Percentiles rank a stretch among this genome's conserved stretches.
phyloP scores from a whole-genome alignment of 2,329 filamentous ascomycete genomes.

The Zymoseptoria pseudotritici region DNA sequence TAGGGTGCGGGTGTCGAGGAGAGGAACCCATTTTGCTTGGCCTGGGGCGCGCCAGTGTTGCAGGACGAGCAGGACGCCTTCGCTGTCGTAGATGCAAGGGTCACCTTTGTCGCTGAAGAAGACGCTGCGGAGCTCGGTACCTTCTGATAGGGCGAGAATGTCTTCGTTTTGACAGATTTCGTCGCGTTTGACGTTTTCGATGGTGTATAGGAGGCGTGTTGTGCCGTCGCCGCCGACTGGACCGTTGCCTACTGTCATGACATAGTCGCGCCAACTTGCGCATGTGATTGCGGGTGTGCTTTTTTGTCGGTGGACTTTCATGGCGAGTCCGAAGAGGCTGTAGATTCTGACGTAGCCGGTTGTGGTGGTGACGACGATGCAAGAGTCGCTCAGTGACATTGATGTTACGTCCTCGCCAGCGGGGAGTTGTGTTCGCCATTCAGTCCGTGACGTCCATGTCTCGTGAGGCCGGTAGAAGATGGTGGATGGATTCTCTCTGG shows the following conservation, averaged over 20 bases:
- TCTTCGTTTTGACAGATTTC: constrained; percentile 95
- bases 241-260: constrained; percentile 93
- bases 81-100: constrained; percentile 91
- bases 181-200: constrained; percentile 89
- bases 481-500: constrained; percentile 59
- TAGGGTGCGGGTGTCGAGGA: constrained; percentile 81
- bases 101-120: constrained; percentile 95
- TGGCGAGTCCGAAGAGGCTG: constrained; percentile 84
- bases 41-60: constrained; percentile 84
- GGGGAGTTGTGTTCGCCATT: constrained; percentile 87
- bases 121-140: constrained; percentile 65
- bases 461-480: constrained; percentile 98
- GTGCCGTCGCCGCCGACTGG: constrained; percentile 71
- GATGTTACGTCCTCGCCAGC: constrained; percentile 77
- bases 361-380: constrained; percentile 80
- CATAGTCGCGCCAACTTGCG: constrained; percentile 88
- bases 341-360: constrained; percentile 86
- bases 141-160: constrained; percentile 72
- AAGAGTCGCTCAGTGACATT: constrained; percentile 85
- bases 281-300: constrained; percentile 85
- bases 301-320: constrained; percentile 85
- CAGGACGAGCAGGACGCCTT: constrained; percentile 78
- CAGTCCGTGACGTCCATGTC: constrained; percentile 83
- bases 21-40: constrained; percentile 82
- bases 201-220: constrained; percentile 75